Evolutionary conservation across 805 yeast species (phyloP), one percentile per base, ranked within the genome.

Genomic region (Yamadazyma philogaea): DNA sequence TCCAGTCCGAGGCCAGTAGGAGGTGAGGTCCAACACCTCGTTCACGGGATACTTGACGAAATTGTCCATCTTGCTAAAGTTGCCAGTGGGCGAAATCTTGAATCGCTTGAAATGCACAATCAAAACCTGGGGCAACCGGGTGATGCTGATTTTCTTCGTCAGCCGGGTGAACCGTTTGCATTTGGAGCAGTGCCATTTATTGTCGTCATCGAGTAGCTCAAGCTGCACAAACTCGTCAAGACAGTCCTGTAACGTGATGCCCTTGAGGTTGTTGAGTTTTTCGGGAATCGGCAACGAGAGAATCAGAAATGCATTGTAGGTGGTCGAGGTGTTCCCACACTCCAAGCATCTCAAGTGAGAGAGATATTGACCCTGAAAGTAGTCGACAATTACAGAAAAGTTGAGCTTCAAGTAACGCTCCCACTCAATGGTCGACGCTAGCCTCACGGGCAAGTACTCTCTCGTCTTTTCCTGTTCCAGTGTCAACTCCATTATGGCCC

Each of bases 391-490:
- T 1, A 82, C 73, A 30, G 96, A 87, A 49, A 83, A 81, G 57
- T 90, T 88, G 16, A 86, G 75, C 44, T 80, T 81, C 42, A 87
- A 66, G 57, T 88, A 88, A 44, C 95, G 68, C 55, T 87, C 96
- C 98, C 98, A 90, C 58, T 90, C 96, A 38, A 88, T 78, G 0
- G 93, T 78, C 0, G 96, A 82, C 0, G 96, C 96, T 19, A 85
- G 69, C 44, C 96, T 72, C 2, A 88, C 72, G 0, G 95, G 84
- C 54, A 87, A 62, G 20, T 63, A 63, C 56, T 90, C 98, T 34
- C 96, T 70, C 12, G 74, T 65, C 28, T 69, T 68, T 56, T 89
- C 96, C 48, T 89, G 93, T 40, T 77, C 81, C 0, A 64, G 64
- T 6, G 74, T 63, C 21, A 70, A 56, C 39, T 78, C 81, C 11